These are phyloP conservation scores for Glaciozyma martinii DNA, from an alignment of 768 basidiomycete genomes.

Conservation along the genomic window DNA sequence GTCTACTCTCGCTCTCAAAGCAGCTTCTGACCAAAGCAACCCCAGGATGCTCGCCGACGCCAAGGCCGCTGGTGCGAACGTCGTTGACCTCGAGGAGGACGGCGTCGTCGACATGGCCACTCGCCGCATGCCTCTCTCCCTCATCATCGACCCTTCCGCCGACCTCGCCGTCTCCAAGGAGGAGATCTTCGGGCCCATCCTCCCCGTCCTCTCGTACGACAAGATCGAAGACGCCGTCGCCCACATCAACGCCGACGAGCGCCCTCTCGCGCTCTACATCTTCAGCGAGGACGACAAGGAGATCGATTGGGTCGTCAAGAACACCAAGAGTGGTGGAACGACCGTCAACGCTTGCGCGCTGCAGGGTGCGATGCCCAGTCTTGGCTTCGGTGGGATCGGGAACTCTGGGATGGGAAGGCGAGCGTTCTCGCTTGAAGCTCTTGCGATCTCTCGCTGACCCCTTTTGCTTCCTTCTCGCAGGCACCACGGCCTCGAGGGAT, in stretches of 20 bases:
- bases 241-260: background rate
- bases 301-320: background rate
- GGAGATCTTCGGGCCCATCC: slow-evolving; percentile 5
- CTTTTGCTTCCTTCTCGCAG: background rate
- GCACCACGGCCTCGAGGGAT: slow-evolving; percentile 2
- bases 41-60: background rate
- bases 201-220: background rate
- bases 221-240: background rate
- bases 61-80: background rate
- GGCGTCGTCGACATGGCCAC: background rate
- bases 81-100: background rate
- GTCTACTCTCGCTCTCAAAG: too few relatives aligned
- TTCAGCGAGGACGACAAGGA: background rate
- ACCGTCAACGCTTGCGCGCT: background rate
- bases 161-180: background rate
- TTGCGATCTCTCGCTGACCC: background rate
- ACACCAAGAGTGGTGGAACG: slow-evolving; percentile 2
- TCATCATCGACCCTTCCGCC: background rate
- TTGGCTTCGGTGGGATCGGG: slow-evolving; percentile 1
- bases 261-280: slow-evolving; percentile 2
- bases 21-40: background rate
- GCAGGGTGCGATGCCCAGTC: background rate
- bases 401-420: slow-evolving; percentile 1
- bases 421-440: too few relatives aligned
- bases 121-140: slow-evolving; percentile 2